These are phyloP conservation scores for Rhynchospora pubera DNA, from an alignment of 176 grass and related monocot genomes.

Conservation along the genomic window DNA sequence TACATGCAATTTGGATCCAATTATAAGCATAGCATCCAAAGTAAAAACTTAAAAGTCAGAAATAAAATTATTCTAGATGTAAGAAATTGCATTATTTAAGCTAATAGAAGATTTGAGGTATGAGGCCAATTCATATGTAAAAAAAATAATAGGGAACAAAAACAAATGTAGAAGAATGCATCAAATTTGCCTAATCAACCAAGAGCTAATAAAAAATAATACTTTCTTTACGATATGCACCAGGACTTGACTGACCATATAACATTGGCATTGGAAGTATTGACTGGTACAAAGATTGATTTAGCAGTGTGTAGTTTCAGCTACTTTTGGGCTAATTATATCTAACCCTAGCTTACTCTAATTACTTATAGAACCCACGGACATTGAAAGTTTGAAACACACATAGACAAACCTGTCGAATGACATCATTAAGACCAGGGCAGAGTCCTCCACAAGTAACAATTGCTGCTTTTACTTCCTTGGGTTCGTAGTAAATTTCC, in stretches of 20 bases:
- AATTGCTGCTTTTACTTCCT: conserved; percentile 94
- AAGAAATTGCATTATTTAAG: not conserved
- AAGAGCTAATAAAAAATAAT: conserved; percentile 2
- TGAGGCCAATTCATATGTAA: not conserved
- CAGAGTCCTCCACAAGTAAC: conserved; percentile 95
- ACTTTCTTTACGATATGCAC: not conserved
- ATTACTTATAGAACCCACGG: not conserved
- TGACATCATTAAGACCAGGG: conserved; percentile 97
- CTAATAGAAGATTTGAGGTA: not conserved
- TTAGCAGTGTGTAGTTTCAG: not conserved
- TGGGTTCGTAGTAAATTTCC: conserved; percentile 84
- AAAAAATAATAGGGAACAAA: not conserved
- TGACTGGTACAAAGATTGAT: not conserved
- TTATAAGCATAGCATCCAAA: not conserved
- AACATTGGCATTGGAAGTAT: not conserved
- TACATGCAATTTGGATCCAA: not conserved
- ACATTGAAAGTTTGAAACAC: not conserved
- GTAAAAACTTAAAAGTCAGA: not conserved
- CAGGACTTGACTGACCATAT: not conserved
- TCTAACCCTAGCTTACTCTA: not conserved
- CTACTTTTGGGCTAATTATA: not conserved
- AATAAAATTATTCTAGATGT: not conserved
- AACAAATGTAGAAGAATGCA: not conserved
- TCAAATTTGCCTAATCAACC: not conserved
- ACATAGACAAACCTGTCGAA: conserved; percentile 56